Evolutionary conservation across 192 early-diverging fungal species (phyloP), one percentile per base, ranked within the genome.

Genomic region (Podila epicladia): DNA sequence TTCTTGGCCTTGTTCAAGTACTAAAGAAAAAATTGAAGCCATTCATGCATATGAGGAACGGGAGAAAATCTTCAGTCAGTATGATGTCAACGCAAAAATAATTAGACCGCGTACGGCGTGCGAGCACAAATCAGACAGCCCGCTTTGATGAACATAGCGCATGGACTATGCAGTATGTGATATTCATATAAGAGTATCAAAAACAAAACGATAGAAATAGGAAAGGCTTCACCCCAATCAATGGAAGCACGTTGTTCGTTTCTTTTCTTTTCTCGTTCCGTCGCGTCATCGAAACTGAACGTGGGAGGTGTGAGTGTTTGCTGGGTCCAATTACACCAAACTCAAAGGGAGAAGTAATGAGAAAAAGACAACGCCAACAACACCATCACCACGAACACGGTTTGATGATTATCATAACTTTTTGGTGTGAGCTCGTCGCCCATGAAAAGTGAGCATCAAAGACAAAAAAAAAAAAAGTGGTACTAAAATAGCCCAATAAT

Each of bases 1-100:
- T 93, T 89, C 82, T 97, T 89, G 29, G 90, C 86, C 62, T 89
- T 90, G 89, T 99, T 99, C 61, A 98, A 86, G 72, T 97, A 95
- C 94, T 94, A 71, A 28, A 17, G 22, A 11, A n/a, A 7, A 48
- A 24, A 4, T 41, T 26, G 12, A 33, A 33, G 33, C 17, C 13
- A n/a, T 22, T 49, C n/a, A 17, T 24, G 11, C 60, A 4, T 22
- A 72, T 33, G 49, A 74, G 15, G 29, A 33, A 51, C 17, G 22
- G 58, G 5, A 1, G 22, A 24, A 35, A 24, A 35, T 45, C 12
- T 45, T 45, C 2, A 8, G 41, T 45, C 41, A 45, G 41, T 0
- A 45, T 45, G 41, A 45, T 45, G 41, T 45, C 41, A 45, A 45
- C 41, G 4, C 41, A 45, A 15, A 15, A 45, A 45, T 33, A 33